phyloP scores from a whole-genome alignment of 208 protist genomes.

The Leishmania mexicana region DNA sequence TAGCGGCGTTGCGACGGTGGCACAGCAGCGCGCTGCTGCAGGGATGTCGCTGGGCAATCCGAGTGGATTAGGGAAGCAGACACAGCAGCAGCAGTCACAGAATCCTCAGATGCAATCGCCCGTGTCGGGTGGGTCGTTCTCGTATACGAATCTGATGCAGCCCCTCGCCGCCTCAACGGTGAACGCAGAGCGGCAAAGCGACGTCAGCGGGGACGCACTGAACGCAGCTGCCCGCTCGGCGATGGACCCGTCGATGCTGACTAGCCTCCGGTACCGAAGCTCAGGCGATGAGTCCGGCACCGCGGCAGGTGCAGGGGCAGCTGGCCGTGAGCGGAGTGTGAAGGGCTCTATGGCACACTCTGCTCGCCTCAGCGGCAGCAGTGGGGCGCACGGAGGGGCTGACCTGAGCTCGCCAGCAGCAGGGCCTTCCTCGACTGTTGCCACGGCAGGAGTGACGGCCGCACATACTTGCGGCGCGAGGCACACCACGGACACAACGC shows the following conservation, averaged over 20 bases:
- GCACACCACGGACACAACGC: slow-evolving; percentile 24
- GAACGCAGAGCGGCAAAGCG: neutral
- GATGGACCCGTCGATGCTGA: neutral
- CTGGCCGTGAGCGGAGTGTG: slow-evolving; percentile 12
- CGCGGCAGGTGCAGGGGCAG: neutral
- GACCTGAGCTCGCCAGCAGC: neutral
- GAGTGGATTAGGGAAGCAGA: neutral
- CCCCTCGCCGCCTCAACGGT: neutral
- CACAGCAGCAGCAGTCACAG: neutral
- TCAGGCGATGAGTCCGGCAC: neutral
- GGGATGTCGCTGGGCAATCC: neutral
- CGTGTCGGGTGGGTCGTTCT: neutral
- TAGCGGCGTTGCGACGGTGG: neutral
- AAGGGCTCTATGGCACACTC: slow-evolving; percentile 3
- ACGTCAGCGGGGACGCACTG: neutral
- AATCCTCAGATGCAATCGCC: neutral
- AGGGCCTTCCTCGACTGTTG: neutral
- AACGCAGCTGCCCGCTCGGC: neutral
- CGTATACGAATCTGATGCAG: neutral
- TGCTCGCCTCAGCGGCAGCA: neutral
- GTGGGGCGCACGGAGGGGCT: neutral
- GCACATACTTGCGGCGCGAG: neutral
- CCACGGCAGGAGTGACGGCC: neutral
- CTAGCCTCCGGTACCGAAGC: neutral
- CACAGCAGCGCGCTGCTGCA: neutral